Base-by-base conservation (phyloP, 106 monocot species). In the Acorus gramineus region DNA sequence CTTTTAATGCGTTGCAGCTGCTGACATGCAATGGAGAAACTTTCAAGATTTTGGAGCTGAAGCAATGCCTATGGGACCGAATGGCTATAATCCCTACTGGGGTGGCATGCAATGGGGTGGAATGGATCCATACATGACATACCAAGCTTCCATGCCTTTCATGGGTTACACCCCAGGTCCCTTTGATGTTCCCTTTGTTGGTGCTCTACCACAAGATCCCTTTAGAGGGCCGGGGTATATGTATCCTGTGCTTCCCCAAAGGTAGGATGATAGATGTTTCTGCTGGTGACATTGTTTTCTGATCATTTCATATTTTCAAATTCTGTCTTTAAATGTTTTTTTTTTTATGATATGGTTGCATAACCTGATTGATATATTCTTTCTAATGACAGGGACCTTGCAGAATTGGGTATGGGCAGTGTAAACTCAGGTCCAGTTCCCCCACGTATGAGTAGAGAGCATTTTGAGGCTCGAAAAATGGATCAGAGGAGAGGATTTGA, bases 121-220 rank as follows among this genome's bases (percentile, higher is more conserved):
- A 49, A 79, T 92, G 66, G 98, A 89, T 67, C 76, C 71, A 9
- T 92, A 72, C 59, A 76, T 92, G 79, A 62, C 79, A 7, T 77
- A 80, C 42, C 71, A 67, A 50, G 87, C 78, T 51, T 57, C 69
- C 4, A 83, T 96, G 85, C 85, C 85, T n/a, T 85, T 69, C 48
- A 83, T 98, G 85, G 81, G 88, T 65, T 88, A 83, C 65, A 57
- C 79, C 28, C 95, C 90, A 11, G 81, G 71, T 49, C 87, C 86
- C 28, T 84, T 76, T 73, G 86, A 84, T 72, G 71, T 81, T 57
- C 85, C 85, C 74, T 88, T 82, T 69, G 82, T 79, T 43, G 83
- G 78, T 54, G 61, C 82, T n/a, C 52, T 86, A 6, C 86, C 82
- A 5, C 95, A 77, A 47, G 95, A 95, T 83, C 90, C 90, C 56